These are phyloP conservation scores for Penicillium sp. DNA, from an alignment of 2,329 filamentous ascomycete genomes.

Conservation along the genomic window DNA sequence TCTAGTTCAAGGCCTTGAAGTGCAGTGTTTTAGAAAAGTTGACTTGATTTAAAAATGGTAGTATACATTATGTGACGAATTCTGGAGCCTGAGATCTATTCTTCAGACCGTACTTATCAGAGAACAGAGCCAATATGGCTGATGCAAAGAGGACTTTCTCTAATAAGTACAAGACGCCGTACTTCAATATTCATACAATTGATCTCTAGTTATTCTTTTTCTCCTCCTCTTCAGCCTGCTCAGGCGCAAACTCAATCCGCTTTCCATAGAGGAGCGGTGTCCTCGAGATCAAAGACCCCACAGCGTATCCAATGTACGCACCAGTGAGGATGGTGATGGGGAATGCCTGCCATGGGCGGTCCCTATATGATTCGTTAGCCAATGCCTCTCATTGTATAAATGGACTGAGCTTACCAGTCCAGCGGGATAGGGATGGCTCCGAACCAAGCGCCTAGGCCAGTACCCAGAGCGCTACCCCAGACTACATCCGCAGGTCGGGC, in stretches of 20 bases:
- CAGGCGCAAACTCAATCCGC: constrained; percentile 40
- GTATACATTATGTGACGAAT: constrained; percentile 24
- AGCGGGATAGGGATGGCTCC: constrained; percentile 94
- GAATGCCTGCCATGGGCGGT: constrained; percentile 99
- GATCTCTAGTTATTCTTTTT: constrained; percentile 30
- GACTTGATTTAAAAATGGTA: not conserved
- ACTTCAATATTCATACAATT: not conserved
- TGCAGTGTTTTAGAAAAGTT: not conserved
- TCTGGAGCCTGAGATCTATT: constrained; percentile 2
- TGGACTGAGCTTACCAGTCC: constrained; percentile 70
- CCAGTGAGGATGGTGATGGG: constrained; percentile 89
- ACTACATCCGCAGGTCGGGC: constrained; percentile 79
- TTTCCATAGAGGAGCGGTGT: constrained; percentile 44
- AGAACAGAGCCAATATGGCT: not conserved
- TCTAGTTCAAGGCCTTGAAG: not conserved
- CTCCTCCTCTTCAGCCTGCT: constrained; percentile 27
- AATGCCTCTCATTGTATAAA: not conserved
- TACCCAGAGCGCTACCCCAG: constrained; percentile 81
- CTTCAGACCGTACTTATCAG: not conserved
- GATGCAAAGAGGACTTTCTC: not conserved
- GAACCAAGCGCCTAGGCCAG: constrained; percentile 82
- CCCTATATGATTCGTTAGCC: constrained; percentile 54
- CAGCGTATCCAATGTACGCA: constrained; percentile 75
- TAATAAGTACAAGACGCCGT: not conserved
- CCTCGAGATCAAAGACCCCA: constrained; percentile 58